phyloP scores from a whole-genome alignment of 495 filamentous ascomycete species.

The Pyrenula aspistea region DNA sequence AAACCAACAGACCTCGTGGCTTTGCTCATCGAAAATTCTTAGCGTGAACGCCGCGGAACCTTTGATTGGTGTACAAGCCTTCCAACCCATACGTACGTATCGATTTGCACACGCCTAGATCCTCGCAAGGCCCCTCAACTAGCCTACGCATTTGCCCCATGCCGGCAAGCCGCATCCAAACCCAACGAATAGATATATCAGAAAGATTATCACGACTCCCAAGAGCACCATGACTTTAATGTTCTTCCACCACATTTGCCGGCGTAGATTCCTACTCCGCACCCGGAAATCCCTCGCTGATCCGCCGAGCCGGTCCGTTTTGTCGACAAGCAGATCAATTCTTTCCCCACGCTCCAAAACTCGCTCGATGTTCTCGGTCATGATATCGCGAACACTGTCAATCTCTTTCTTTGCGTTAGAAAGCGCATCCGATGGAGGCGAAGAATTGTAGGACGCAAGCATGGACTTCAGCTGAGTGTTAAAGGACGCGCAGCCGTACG shows the following conservation, averaged over 20 bases:
- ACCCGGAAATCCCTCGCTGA: constrained; percentile 81
- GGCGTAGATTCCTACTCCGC: constrained; percentile 69
- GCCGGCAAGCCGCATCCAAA: constrained; percentile 63
- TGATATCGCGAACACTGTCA: constrained; percentile 85
- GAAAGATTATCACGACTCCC: constrained; percentile 67
- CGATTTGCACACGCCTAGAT: not conserved
- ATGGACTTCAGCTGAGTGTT: constrained; percentile 64
- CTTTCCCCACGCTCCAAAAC: constrained; percentile 89
- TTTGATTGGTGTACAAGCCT: too few species aligned
- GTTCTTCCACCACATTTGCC: constrained; percentile 99
- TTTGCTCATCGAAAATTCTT: too few species aligned
- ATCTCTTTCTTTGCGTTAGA: constrained; percentile 76
- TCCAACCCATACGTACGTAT: too few species aligned
- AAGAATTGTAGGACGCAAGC: constrained; percentile 77
- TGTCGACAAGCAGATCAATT: constrained; percentile 92
- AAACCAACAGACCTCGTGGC: too few species aligned
- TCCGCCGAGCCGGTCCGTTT: constrained; percentile 83
- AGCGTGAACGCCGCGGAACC: too few species aligned
- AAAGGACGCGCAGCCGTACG: constrained; percentile 84
- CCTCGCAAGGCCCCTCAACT: not conserved
- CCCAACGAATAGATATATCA: constrained; percentile 68
- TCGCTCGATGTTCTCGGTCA: constrained; percentile 98
- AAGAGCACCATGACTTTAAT: constrained; percentile 83
- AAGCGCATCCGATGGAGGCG: constrained; percentile 72
- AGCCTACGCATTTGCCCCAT: constrained; percentile 37